Conservation (phyloP, 2,329 filamentous ascomycete genomes). For the Chaetomium olivaceum region DNA sequence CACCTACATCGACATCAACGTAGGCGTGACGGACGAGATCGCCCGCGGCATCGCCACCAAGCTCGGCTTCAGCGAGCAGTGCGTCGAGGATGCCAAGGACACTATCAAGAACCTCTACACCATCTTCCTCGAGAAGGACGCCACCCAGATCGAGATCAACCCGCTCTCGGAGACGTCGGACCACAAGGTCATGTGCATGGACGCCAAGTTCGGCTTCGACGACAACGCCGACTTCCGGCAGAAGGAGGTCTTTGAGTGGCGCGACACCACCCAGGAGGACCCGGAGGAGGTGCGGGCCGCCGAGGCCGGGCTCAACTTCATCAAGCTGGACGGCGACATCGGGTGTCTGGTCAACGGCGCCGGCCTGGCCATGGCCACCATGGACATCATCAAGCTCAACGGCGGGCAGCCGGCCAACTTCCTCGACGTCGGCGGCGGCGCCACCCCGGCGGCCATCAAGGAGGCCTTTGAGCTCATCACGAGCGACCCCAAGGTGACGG, state of each 20-base stretch:
- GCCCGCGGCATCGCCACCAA: constrained; percentile 85
- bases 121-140: constrained; percentile 97
- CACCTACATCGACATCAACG: constrained; percentile 89
- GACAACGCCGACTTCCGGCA: constrained; percentile 99
- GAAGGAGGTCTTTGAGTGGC: constrained; percentile 92
- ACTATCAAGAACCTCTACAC: constrained; percentile 99
- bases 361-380: constrained; percentile 98
- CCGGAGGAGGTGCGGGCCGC: constrained; percentile 96
- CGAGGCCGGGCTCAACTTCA: constrained; percentile 95
- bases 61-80: constrained; percentile 97
- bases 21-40: constrained; percentile 93
- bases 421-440: constrained; percentile 96
- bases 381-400: constrained; percentile 99
- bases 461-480: constrained; percentile 99
- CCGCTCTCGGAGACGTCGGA: constrained; percentile 97
- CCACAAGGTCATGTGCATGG: constrained; percentile 98
- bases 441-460: constrained; percentile 93
- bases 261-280: constrained; percentile 94
- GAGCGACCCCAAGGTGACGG: constrained; percentile 94
- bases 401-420: constrained; percentile 96
- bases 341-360: constrained; percentile 99
- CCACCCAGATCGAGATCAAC: constrained; percentile 99
- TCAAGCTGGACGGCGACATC: constrained; percentile 99
- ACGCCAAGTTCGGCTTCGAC: constrained; percentile 98
- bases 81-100: constrained; percentile 90